Conservation (phyloP, 192 early-diverging fungal species). For the Podochytrium sp. region DNA sequence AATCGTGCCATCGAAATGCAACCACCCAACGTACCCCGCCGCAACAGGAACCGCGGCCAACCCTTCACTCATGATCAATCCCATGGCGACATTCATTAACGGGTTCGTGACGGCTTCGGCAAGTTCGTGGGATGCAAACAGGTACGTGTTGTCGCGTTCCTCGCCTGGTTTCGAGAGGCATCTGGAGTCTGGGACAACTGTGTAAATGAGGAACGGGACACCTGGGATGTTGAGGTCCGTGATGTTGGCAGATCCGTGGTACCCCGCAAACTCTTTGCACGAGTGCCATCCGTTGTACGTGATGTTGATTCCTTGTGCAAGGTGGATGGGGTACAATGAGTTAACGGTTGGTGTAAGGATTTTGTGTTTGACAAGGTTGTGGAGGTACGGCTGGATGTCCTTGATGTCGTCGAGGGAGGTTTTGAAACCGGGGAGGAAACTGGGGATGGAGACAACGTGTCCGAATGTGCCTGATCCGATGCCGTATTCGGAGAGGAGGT, state of each 20-base stretch:
- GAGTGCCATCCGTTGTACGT: not conserved
- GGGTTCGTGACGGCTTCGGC: conserved; percentile 2
- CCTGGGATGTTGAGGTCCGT: not conserved
- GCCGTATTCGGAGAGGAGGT: not conserved
- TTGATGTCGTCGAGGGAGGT: not conserved
- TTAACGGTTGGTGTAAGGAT: not conserved
- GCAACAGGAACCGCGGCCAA: not conserved
- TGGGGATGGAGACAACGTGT: not conserved
- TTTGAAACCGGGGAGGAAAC: not conserved
- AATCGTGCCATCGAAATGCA: not conserved
- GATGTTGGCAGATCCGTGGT: not conserved
- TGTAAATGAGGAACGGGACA: not conserved
- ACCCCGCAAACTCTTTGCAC: not conserved
- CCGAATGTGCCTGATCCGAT: not conserved
- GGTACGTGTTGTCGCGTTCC: not conserved
- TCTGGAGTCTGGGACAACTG: not conserved
- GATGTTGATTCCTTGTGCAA: not conserved
- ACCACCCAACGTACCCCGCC: not conserved
- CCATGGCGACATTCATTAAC: not conserved
- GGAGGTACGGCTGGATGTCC: not conserved
- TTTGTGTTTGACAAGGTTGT: not conserved
- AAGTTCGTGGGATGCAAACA: not conserved
- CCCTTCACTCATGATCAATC: not conserved
- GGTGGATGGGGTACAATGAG: not conserved
- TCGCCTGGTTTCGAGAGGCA: not conserved